A percentile compares a stretch with the other conserved stretches of the same genome.
These are phyloP conservation scores for Colletotrichum eleusines DNA, from an alignment of 2,329 filamentous ascomycete species.

Conservation along the genomic window DNA sequence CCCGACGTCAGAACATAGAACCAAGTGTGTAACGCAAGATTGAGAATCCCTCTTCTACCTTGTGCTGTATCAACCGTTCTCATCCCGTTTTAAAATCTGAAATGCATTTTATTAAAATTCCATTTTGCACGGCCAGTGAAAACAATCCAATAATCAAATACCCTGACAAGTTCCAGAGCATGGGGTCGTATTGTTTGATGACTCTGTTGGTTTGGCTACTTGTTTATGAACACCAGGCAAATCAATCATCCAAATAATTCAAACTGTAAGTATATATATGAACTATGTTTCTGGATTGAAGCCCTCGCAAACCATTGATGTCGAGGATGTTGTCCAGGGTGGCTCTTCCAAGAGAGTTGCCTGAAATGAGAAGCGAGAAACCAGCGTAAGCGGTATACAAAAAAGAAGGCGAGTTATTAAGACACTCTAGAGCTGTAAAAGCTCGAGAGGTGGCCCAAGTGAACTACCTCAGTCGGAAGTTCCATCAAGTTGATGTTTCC, in stretches of 20 bases:
- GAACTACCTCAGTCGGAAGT: not conserved
- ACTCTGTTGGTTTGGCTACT: not conserved
- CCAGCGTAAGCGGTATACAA: not conserved
- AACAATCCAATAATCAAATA: not conserved
- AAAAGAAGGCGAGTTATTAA: not conserved
- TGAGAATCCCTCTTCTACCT: not conserved
- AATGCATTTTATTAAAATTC: too few relatives aligned
- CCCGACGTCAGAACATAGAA: not conserved
- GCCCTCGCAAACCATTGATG: not conserved
- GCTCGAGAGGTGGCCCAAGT: not conserved
- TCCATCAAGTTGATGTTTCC: not conserved
- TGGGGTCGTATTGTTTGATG: not conserved
- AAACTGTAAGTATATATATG: not conserved
- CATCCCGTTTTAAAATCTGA: too few relatives aligned
- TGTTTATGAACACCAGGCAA: not conserved
- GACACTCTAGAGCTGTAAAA: too few relatives aligned
- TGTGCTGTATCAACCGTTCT: not conserved
- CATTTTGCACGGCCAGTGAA: not conserved
- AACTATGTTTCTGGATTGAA: not conserved
- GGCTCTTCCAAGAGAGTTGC: not conserved
- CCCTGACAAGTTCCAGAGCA: not conserved
- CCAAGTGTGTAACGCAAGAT: not conserved
- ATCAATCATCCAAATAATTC: not conserved
- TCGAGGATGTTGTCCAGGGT: not conserved
- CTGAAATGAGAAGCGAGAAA: not conserved